Base-by-base conservation (phyloP, 371 early-diverging fungal genomes). In the Mortierella sp. region DNA sequence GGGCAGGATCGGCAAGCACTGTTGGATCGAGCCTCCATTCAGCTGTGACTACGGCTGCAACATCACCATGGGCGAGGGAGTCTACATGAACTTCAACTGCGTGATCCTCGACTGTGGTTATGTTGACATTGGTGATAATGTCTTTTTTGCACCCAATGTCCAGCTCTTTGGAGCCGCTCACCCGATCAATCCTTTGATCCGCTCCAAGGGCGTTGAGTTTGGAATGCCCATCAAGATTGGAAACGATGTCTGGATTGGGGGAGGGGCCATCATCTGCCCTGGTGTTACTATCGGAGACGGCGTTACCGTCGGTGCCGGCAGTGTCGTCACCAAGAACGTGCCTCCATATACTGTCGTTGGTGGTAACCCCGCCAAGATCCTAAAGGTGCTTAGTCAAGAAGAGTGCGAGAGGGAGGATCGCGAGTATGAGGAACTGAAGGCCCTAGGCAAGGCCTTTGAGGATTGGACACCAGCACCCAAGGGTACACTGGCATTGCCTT, bases 241-340 rank as follows among this genome's bases (percentile, higher is more conserved):
- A 21, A 81, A 87, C 62, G 82, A 88, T 59, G 87, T 86, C 19
- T 93, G 92, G 93, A 63, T 93, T 41, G 93, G 93, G 8, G 93
- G 92, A 23, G 81, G 87, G 27, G 86, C 82, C 0, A 85, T 89
- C 11, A 87, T 96, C 50, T 81, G 87, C 63, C 92, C 94, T 5
- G 95, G 95, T 30, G 90, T 95, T 11, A 94, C 90, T 0, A 90
- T 96, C 56, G 96, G 96, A 0, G 80, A 91, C 37, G 88, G 91
- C 26, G 79, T 64, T 11, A 84, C 84, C 1, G 61, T 87, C 55
- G 88, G 84, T 21, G 88, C 88, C 12, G 88, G 88, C n/a, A 66
- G 84, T 27, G 82, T 87, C 19, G 88, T 96, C 19, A 95, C 94
- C 34, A 94, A 93, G 72, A 87, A 93, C 59, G 90, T 96, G 0